phyloP scores from a whole-genome alignment of 176 grass and related monocot species.

The Bolboschoenus planiculmis region DNA sequence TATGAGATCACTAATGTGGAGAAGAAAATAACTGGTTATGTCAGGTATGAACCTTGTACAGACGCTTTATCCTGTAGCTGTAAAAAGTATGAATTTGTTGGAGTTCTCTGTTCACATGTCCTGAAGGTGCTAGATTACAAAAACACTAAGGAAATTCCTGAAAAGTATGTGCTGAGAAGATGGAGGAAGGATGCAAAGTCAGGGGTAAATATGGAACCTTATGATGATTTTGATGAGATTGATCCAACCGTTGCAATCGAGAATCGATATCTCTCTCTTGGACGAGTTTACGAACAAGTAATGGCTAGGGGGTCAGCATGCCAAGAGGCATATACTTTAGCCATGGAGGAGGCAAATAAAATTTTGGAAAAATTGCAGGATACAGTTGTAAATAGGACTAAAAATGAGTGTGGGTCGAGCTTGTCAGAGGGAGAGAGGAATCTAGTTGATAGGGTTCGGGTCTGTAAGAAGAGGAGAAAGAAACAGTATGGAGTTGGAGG shows the following conservation, averaged over 20 bases:
- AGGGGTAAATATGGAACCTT: not conserved
- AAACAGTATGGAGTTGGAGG: slow-evolving; percentile 7
- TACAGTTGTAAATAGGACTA: slow-evolving; percentile 22
- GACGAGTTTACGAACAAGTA: slow-evolving; percentile 26
- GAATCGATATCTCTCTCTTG: slow-evolving; percentile 27
- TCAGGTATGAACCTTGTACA: slow-evolving; percentile 23
- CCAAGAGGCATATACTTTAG: slow-evolving; percentile 30
- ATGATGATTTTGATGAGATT: slow-evolving; percentile 28
- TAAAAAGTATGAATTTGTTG: slow-evolving; percentile 32
- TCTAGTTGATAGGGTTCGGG: not conserved
- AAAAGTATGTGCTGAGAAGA: slow-evolving; percentile 39
- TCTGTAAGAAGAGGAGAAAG: slow-evolving; percentile 11
- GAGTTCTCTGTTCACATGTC: slow-evolving; percentile 32
- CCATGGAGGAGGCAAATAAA: slow-evolving; percentile 28
- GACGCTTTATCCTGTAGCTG: slow-evolving; percentile 30
- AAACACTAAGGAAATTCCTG: slow-evolving; percentile 44
- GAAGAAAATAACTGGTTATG: slow-evolving; percentile 30
- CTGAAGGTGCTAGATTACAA: slow-evolving; percentile 39
- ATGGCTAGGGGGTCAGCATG: slow-evolving; percentile 27
- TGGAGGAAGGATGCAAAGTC: slow-evolving; percentile 31
- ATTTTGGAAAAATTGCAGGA: slow-evolving; percentile 25
- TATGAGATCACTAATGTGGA: slow-evolving; percentile 35
- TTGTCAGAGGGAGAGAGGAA: slow-evolving; percentile 19
- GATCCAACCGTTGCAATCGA: slow-evolving; percentile 34
- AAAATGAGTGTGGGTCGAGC: not conserved